Conservation (phyloP, 805 yeast species). For the Ogataea zsoltii region DNA sequence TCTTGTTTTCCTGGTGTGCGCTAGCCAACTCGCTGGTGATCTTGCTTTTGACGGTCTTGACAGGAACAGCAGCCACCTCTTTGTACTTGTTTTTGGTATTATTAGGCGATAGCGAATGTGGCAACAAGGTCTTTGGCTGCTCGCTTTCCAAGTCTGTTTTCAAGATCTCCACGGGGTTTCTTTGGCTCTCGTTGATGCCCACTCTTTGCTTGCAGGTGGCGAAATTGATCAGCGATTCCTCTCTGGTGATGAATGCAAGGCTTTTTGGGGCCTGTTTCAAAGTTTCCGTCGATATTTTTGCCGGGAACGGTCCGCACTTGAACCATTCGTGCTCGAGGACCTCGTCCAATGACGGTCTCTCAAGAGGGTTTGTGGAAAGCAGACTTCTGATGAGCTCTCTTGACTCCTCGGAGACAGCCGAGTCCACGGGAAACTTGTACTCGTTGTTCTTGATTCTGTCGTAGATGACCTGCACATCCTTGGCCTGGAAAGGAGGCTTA, state of each 20-base stretch:
- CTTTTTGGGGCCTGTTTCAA: conserved; percentile 63
- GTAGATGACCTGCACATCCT: conserved; percentile 89
- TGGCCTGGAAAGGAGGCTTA: conserved; percentile 97
- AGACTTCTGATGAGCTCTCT: conserved; percentile 68
- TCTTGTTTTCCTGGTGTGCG: conserved; percentile 31
- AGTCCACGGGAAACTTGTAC: conserved; percentile 68
- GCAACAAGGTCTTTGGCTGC: conserved; percentile 68
- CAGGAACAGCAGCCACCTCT: conserved; percentile 47
- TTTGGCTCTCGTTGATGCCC: conserved; percentile 50
- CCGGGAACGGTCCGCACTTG: conserved; percentile 76
- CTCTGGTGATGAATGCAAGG: conserved; percentile 51
- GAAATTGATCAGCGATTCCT: conserved; percentile 68
- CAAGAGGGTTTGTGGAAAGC: conserved; percentile 72
- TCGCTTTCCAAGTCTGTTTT: conserved; percentile 70
- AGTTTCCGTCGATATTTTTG: conserved; percentile 59
- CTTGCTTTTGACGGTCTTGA: conserved; percentile 29
- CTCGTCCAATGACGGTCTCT: conserved; percentile 79
- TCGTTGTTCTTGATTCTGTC: conserved; percentile 86
- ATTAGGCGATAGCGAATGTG: conserved; percentile 90
- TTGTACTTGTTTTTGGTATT: conserved; percentile 86
- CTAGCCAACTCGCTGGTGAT: conserved; percentile 31
- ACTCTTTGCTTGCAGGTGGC: conserved; percentile 62
- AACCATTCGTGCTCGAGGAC: conserved; percentile 86
- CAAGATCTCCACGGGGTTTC: conserved; percentile 68
- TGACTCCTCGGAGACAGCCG: conserved; percentile 66